Evolutionary conservation across 345 rosid species (phyloP), one percentile per base, ranked within the genome.

Genomic region (Litchi chinensis): DNA sequence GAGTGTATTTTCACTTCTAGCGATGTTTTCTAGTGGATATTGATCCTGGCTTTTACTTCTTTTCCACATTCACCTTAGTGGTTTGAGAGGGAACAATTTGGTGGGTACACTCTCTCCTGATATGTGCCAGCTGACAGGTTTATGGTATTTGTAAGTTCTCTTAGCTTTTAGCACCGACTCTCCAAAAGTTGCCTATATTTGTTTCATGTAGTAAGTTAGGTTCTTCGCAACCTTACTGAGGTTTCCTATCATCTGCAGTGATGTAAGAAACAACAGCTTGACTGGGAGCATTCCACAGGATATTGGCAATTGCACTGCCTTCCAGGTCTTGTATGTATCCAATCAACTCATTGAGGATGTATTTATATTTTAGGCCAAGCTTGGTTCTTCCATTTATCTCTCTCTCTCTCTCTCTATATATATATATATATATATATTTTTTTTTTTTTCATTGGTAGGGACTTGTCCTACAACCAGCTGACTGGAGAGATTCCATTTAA

Each of bases 241-340:
- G 32, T 57, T 76, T 80, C 5, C 41, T 72, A 60, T 67, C 59
- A 5, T 79, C 46, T 60, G 24, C 74, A 96, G 99, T 79, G 99
- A 96, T 81, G 99, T 96, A 19, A 87, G 89, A 73, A 94, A 94
- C 92, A 96, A 96, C 86, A 96, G 97, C 69, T 93, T 96, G 90
- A 93, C 90, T 0, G 99, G 99, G 62, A 96, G 83, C 69, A 96
- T 96, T 76, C 99, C 99, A 63, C 85, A 80, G 79, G 86, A 85
- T 62, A 91, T 96, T n/a, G 99, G 99, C 89, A 96, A 96, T 82
- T 94, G 98, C 83, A 91, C 98, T 74, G 88, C 97, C 89, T 96
- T 96, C 89, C 99, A 96, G 86, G 98, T 96, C 90, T 84, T 96
- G 99, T 96, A 93, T 77, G 97, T 91, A 83, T 80, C 78, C 68